Evolutionary conservation across 768 basidiomycete species (phyloP).

Genomic region (Mrakia hoshinonis): DNA sequence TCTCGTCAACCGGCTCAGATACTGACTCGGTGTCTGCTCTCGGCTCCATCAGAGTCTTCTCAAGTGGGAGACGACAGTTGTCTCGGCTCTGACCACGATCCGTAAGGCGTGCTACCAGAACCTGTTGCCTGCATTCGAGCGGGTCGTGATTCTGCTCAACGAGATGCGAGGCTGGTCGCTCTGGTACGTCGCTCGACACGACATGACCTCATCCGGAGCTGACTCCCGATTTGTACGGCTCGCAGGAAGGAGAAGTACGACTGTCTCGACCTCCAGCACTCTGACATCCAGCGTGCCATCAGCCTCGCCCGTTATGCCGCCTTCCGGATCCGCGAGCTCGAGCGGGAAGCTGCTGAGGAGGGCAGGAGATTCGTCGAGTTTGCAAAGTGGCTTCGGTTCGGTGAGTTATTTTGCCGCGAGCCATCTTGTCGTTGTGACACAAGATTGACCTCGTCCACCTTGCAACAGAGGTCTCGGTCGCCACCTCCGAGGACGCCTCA

Average conservation of each 20-base stretch:
- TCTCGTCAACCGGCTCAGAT: not conserved
- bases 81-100: slow-evolving; percentile 27
- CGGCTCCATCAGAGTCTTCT: slow-evolving; percentile 22
- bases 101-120: slow-evolving; percentile 29
- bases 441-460: not conserved
- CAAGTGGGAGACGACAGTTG: slow-evolving; percentile 34
- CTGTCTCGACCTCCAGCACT: not conserved
- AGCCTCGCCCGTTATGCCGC: slow-evolving; percentile 25
- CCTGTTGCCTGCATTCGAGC: slow-evolving; percentile 32
- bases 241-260: not conserved
- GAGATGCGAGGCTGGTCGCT: slow-evolving; percentile 32
- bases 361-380: slow-evolving; percentile 34
- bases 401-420: slow-evolving; percentile 22
- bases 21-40: not conserved
- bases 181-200: slow-evolving; percentile 25
- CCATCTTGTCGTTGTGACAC: not conserved
- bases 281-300: slow-evolving; percentile 15
- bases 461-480: slow-evolving; percentile 17
- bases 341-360: slow-evolving; percentile 32
- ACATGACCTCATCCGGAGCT: not conserved
- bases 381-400: slow-evolving; percentile 33
- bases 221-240: not conserved
- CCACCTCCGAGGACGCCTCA: slow-evolving; percentile 12
- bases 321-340: slow-evolving; percentile 7
- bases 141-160: slow-evolving; percentile 30